Percentiles rank a stretch among this genome's conserved stretches.
phyloP scores from a whole-genome alignment of 176 grass and related monocot genomes.

The Ensete glaucum region DNA sequence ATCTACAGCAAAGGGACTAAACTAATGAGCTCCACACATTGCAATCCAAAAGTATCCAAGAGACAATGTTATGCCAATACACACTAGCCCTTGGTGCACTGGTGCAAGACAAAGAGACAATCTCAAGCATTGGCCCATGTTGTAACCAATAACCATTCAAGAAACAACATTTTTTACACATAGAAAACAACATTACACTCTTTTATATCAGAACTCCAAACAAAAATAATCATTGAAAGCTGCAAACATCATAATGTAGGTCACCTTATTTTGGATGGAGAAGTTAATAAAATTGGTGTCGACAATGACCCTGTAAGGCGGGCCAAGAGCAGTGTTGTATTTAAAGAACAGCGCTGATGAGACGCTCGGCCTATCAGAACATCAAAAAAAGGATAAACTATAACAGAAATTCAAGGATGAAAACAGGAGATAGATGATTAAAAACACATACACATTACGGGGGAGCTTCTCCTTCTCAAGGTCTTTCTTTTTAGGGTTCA shows the following conservation, averaged over 20 bases:
- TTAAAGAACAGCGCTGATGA: constrained; percentile 82
- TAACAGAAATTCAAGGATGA: neutral
- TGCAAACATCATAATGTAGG: neutral
- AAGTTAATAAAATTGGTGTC: constrained; percentile 99
- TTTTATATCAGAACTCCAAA: neutral
- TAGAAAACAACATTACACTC: too few species aligned
- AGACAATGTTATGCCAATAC: too few species aligned
- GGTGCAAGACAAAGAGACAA: too few species aligned
- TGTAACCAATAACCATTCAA: too few species aligned
- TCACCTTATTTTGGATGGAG: constrained; percentile 89
- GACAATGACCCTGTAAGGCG: constrained; percentile 84
- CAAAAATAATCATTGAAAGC: neutral
- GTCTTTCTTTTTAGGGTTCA: constrained; percentile 77
- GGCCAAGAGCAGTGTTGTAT: constrained; percentile 78
- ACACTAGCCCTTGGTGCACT: too few species aligned
- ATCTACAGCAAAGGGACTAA: too few species aligned
- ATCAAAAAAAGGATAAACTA: neutral
- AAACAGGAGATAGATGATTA: neutral
- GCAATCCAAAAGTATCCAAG: too few species aligned
- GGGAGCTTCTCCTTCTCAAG: constrained; percentile 56
- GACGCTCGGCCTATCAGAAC: constrained; percentile 33
- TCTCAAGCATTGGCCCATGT: too few species aligned
- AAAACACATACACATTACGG: constrained; percentile 56
- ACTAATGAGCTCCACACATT: too few species aligned
- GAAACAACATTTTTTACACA: neutral